Conservation (phyloP, 495 filamentous ascomycete genomes). For the Xylaria grammica region DNA sequence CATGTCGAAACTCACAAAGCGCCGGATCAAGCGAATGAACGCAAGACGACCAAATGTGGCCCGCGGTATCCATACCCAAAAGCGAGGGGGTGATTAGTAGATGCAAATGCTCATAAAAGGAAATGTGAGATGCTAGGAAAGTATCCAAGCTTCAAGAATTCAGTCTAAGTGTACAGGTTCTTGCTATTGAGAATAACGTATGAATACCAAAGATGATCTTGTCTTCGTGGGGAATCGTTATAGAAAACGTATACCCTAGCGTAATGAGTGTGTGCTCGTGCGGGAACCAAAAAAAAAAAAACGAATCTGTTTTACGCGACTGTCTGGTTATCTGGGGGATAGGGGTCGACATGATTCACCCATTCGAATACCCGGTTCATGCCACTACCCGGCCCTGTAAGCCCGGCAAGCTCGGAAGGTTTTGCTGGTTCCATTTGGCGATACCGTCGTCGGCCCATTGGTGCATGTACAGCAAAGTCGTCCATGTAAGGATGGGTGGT, state of each 20-base stretch:
- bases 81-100: background rate
- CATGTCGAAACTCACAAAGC: background rate
- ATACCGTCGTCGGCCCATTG: slow-evolving; percentile 27
- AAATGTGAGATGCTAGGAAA: background rate
- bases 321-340: slow-evolving; percentile 18
- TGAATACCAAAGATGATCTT: slow-evolving; percentile 6
- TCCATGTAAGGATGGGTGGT: slow-evolving; percentile 32
- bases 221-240: slow-evolving; percentile 15
- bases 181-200: background rate
- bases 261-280: background rate
- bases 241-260: slow-evolving; percentile 12
- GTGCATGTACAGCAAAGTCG: slow-evolving; percentile 29
- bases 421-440: slow-evolving; percentile 36
- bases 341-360: slow-evolving; percentile 52
- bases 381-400: slow-evolving; percentile 50
- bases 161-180: slow-evolving; percentile 22
- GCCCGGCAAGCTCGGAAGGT: slow-evolving; percentile 50
- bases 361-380: slow-evolving; percentile 55
- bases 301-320: slow-evolving; percentile 15
- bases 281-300: background rate
- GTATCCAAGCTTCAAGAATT: slow-evolving; percentile 9
- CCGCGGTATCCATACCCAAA: background rate
- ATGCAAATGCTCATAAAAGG: background rate
- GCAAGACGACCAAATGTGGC: background rate
- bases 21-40: slow-evolving; percentile 9